Evolutionary conservation across 768 basidiomycete genomes (phyloP).

Genomic region (Russula griseocarnosa): DNA sequence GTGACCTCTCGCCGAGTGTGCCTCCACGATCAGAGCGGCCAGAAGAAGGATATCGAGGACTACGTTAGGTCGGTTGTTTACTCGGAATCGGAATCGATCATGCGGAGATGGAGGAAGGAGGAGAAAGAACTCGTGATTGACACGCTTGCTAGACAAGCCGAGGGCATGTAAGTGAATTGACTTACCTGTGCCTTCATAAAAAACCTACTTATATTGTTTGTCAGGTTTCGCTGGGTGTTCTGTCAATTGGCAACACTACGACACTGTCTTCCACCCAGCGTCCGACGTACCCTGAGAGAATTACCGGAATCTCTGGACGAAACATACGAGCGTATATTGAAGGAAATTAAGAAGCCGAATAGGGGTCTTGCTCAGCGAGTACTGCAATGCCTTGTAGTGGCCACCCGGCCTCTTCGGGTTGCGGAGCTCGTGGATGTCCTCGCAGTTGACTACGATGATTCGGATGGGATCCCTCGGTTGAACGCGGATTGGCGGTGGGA

Average conservation of each 20-base stretch:
- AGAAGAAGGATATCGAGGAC: not conserved
- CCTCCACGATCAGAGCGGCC: constrained; percentile 2
- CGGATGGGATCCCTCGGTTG: not conserved
- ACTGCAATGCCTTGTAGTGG: not conserved
- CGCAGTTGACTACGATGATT: not conserved
- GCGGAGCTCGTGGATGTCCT: not conserved
- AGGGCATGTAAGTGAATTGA: not conserved
- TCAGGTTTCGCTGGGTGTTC: not conserved
- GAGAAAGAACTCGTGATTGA: not conserved
- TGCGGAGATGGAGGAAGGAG: not conserved
- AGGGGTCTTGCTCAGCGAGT: not conserved
- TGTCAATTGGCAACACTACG: not conserved
- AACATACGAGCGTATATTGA: constrained; percentile 3
- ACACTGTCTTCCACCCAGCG: not conserved
- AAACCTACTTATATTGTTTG: too few species aligned
- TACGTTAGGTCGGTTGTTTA: not conserved
- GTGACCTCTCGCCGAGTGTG: not conserved
- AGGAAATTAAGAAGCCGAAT: not conserved
- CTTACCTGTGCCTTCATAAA: not conserved
- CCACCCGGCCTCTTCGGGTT: not conserved
- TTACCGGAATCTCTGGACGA: constrained; percentile 1
- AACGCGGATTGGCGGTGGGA: not conserved
- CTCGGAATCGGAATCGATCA: not conserved
- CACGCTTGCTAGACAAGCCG: not conserved
- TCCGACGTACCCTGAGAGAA: not conserved